Base-by-base conservation (phyloP, 2,329 filamentous ascomycete genomes). In the Botrytis hyacinthi region DNA sequence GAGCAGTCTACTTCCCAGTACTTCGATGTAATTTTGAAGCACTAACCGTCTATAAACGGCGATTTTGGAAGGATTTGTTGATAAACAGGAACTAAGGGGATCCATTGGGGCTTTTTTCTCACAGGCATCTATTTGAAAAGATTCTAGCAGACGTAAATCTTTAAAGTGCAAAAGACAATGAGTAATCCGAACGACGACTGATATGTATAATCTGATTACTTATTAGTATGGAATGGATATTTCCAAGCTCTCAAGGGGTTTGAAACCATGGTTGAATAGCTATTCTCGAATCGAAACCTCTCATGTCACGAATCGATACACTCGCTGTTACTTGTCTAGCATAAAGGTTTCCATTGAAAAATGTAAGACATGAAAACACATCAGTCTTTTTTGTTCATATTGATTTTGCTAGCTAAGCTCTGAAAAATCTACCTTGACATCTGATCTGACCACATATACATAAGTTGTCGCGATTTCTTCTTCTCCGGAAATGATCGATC, bases 11-110 rank as follows among this genome's bases (percentile, higher is more conserved):
- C 1, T 32, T 3, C 2, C 9, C 22, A 1, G 7, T n/a, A 2
- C 2, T 4, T 16, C 9, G 22, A 26, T 42, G 22, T n/a, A n/a
- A 18, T 2, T n/a, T n/a, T 42, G 35, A n/a, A 0, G 35, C 0
- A 1, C 14, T 4, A 5, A 42, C 3, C 16, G 2, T 26, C 7
- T 26, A 4, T 0, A 42, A n/a, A 40, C 8, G 7, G 3, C 26
- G 14, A 16, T 1, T n/a, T 18, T 42, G 1, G 7, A 16, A 26
- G 8, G 7, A n/a, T 22, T 62, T 35, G 1, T 14, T n/a, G 14
- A 62, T 62, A 9, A 16, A 42, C 8, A 14, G 22, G 5, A n/a
- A 9, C 8, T n/a, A 16, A 40, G 37, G 26, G 26, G 12, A 40
- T 37, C 14, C 35, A 62, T 42, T 40, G 60, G 4, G 12, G 16